Evolutionary conservation across 164 flowering plant species (phyloP), one percentile per base, ranked within the genome.

Genomic region (Liriodendron chinense): DNA sequence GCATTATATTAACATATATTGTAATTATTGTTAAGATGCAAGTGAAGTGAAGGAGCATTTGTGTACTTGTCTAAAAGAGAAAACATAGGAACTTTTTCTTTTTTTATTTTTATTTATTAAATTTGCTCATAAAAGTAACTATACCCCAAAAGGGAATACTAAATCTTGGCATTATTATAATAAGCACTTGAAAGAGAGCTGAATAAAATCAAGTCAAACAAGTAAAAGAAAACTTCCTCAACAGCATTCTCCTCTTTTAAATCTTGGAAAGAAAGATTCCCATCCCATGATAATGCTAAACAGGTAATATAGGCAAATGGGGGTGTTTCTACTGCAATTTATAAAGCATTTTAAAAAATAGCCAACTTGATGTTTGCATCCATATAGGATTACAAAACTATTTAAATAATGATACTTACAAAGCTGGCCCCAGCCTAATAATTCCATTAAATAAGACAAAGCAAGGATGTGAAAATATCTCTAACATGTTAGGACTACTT

Each of bases 231-330:
- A 24, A 22, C 67, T 14, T 59, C 67, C 71, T 75, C 16, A 68
- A 28, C 18, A 57, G 14, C 75, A 73, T 75, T 69, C 24, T 73
- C 56, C 69, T 28, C 25, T 12, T 10, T 71, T n/a, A 16, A 16
- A 64, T 64, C n/a, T 50, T 68, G 14, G 13, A 63, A 62, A 50
- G 34, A 49, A 77, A 81, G 80, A 79, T 81, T 81, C 74, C 71
- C 8, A 50, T 47, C 56, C 43, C 68, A 78, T 67, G 78, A 75
- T 78, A 72, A n/a, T 65, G 72, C 59, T 68, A 78, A 73, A 68
- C 69, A 71, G 57, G 69, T 74, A 34, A 50, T 62, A 69, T 22
- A 21, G 47, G 65, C 23, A 72, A 74, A 68, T 56, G 70, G 72
- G 67, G 10, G 13, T 53, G 21, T 62, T 70, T 22, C 69, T 28